Evolutionary conservation across 2,329 filamentous ascomycete species (phyloP).

Genomic region (Zarea fungicola): DNA sequence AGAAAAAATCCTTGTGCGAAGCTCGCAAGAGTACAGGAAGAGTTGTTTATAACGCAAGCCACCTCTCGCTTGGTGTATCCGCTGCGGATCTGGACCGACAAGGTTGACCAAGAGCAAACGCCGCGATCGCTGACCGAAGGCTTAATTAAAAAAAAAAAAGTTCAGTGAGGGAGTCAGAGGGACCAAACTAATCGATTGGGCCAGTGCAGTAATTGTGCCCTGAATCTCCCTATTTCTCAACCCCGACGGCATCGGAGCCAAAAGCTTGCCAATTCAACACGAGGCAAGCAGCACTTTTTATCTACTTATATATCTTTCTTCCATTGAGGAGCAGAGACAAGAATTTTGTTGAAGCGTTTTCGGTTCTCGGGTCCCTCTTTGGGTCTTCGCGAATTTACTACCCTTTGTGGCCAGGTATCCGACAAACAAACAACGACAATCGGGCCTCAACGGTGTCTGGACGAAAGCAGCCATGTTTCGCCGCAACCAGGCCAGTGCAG

Average conservation of each 20-base stretch:
- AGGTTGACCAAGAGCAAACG: constrained; percentile 1
- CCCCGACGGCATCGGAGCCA: neutral
- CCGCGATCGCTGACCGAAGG: neutral
- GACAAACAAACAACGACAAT: no score
- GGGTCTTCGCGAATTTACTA: no score
- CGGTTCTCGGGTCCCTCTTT: no score
- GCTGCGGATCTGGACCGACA: constrained; percentile 11
- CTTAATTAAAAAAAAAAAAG: neutral
- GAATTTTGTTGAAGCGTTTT: no score
- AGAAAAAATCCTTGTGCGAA: neutral
- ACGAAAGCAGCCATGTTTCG: constrained; percentile 3
- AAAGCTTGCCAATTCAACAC: constrained; percentile 7
- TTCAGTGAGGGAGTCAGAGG: neutral
- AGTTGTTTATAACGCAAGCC: neutral
- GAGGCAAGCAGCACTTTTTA: no score
- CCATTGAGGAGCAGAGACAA: neutral
- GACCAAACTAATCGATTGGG: constrained; percentile 1
- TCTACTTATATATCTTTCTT: neutral
- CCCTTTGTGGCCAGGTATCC: no score
- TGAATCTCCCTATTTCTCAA: neutral
- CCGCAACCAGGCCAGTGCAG: constrained; percentile 8
- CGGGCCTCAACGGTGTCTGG: neutral
- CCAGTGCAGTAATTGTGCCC: neutral
- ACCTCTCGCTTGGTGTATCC: no score
- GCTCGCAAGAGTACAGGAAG: no score